phyloP scores from a whole-genome alignment of 2,329 filamentous ascomycete genomes.

The Calonectria pteridis region DNA sequence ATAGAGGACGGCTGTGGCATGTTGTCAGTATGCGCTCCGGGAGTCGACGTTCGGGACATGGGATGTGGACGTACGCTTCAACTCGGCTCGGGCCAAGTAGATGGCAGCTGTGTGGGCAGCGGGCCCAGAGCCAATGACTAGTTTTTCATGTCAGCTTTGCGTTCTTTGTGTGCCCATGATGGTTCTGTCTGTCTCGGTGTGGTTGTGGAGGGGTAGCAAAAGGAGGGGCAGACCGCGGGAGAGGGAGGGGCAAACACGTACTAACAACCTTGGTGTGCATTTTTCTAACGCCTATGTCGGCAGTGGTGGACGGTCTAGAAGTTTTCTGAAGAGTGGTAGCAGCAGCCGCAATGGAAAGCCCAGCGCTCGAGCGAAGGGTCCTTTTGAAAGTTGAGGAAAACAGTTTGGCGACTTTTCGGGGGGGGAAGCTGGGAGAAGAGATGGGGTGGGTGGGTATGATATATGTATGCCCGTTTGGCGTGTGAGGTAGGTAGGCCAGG shows the following conservation, averaged over 20 bases:
- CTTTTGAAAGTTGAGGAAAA: conserved; percentile 87
- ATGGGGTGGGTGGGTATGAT: conserved; percentile 19
- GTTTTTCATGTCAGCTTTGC: conserved; percentile 23
- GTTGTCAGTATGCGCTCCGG: conserved; percentile 28
- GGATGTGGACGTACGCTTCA: conserved; percentile 74
- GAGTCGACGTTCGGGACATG: not conserved
- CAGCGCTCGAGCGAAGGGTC: conserved; percentile 80
- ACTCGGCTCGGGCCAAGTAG: conserved; percentile 93
- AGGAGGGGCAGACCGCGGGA: not conserved
- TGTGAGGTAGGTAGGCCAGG: not conserved
- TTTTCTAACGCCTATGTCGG: conserved; percentile 62
- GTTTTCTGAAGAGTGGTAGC: conserved; percentile 71
- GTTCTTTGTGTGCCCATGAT: not conserved
- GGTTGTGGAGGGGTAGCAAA: conserved; percentile 6
- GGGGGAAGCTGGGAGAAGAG: conserved; percentile 4
- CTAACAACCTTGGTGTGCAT: conserved; percentile 96
- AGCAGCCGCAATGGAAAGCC: conserved; percentile 79
- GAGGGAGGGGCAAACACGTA: conserved; percentile 61
- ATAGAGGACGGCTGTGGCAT: conserved; percentile 80
- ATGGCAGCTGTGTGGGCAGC: conserved; percentile 97
- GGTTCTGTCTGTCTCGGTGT: not conserved
- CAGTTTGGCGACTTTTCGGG: conserved; percentile 77
- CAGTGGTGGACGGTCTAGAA: conserved; percentile 50
- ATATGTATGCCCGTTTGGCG: conserved; percentile 10
- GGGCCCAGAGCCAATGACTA: conserved; percentile 92